These are phyloP conservation scores for Cyclotella choctawhatcheeana DNA, from an alignment of 108 stramenopile species.

Conservation along the genomic window DNA sequence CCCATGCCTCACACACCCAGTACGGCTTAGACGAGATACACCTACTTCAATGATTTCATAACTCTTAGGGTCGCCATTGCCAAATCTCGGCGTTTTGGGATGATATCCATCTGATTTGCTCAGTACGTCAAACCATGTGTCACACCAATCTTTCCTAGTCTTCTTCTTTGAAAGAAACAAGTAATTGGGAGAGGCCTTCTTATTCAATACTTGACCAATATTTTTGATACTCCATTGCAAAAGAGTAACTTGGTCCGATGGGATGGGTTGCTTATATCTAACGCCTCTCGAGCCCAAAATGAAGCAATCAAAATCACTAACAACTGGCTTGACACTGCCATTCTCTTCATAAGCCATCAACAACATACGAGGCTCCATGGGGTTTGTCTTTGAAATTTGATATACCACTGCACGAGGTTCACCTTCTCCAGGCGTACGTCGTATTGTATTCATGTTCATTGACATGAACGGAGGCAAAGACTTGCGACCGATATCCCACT, in stretches of 20 bases:
- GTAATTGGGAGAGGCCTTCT: slow-evolving; percentile 14
- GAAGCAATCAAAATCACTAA: slow-evolving; percentile 72
- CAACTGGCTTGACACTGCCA: slow-evolving; percentile 57
- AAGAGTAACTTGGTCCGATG: slow-evolving; percentile 57
- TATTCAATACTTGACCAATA: slow-evolving; percentile 49
- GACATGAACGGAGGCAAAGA: no score
- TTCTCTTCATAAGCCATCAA: slow-evolving; percentile 69
- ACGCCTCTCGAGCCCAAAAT: slow-evolving; percentile 58
- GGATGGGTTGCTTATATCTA: slow-evolving; percentile 43
- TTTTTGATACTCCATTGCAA: slow-evolving; percentile 48
- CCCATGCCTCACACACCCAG: slow-evolving; percentile 68
- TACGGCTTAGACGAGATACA: slow-evolving; percentile 38
- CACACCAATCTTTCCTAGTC: slow-evolving; percentile 47
- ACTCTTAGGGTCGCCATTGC: slow-evolving; percentile 62
- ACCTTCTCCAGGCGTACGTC: slow-evolving; percentile 9
- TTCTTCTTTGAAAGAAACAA: no score
- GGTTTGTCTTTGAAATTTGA: slow-evolving; percentile 30
- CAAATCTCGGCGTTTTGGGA: slow-evolving; percentile 55
- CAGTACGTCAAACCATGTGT: slow-evolving; percentile 56
- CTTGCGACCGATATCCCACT: slow-evolving; percentile 55
- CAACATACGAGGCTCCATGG: slow-evolving; percentile 56
- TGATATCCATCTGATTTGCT: slow-evolving; percentile 50
- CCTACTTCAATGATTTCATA: slow-evolving; percentile 59
- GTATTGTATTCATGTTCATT: slow-evolving; percentile 58
- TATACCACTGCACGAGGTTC: slow-evolving; percentile 49